Conservation (phyloP, 306 rosid genomes). For the Bauhinia variegata region DNA sequence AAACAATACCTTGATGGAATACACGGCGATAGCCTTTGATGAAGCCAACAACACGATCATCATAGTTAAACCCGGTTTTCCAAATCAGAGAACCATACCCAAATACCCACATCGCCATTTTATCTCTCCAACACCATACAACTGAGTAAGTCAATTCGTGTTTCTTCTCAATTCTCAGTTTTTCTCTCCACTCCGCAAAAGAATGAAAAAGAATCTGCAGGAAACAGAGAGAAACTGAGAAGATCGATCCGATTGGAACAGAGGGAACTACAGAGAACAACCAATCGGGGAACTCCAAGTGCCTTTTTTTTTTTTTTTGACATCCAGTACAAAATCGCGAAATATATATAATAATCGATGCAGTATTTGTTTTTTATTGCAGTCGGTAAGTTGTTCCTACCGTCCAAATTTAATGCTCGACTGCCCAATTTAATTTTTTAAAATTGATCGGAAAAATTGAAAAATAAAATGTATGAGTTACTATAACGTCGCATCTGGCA, state of each 20-base stretch:
- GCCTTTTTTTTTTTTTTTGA: too few species aligned
- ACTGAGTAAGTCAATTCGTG: background rate
- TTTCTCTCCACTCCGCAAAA: background rate
- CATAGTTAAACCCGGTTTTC: constrained; percentile 75
- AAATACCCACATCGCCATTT: constrained; percentile 83
- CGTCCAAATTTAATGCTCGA: too few species aligned
- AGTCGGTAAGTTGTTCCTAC: too few species aligned
- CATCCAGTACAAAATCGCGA: too few species aligned
- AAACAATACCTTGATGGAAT: constrained; percentile 73
- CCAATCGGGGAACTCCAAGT: constrained; percentile 9
- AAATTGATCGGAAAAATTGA: too few species aligned
- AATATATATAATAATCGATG: too few species aligned
- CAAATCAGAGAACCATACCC: constrained; percentile 90
- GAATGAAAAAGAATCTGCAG: background rate
- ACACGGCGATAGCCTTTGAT: constrained; percentile 90
- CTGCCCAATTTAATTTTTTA: too few species aligned
- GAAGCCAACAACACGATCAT: constrained; percentile 74
- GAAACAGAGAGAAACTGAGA: constrained; percentile 3
- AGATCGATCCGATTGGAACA: background rate
- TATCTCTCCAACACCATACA: background rate
- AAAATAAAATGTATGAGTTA: too few species aligned
- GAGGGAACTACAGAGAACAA: background rate
- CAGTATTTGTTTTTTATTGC: too few species aligned
- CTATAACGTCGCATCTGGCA: too few species aligned
- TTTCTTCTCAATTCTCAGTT: constrained; percentile 1